These are phyloP conservation scores for Epicoccum sorghinum DNA, from an alignment of 2,329 filamentous ascomycete species.

Conservation along the genomic window DNA sequence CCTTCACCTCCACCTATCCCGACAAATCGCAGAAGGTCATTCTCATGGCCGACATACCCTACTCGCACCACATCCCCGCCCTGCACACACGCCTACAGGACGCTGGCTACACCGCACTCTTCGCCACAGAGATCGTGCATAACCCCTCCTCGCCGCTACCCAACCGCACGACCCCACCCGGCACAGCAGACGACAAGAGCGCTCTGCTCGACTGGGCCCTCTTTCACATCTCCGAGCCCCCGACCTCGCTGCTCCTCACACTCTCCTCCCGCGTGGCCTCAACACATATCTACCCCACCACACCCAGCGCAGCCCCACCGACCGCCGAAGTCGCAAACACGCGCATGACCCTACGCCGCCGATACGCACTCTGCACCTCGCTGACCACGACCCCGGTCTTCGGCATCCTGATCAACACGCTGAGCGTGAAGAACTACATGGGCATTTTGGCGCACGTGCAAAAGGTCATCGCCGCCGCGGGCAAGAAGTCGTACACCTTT, in stretches of 20 bases:
- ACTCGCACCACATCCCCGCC: constrained; percentile 72
- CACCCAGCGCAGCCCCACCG: constrained; percentile 28
- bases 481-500: constrained; percentile 95
- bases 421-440: constrained; percentile 90
- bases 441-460: constrained; percentile 77
- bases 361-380: constrained; percentile 84
- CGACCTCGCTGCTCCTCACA: constrained; percentile 82
- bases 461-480: constrained; percentile 73
- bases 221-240: constrained; percentile 84
- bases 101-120: constrained; percentile 72
- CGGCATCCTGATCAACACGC: constrained; percentile 93
- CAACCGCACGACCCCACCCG: constrained; percentile 73
- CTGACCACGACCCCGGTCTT: constrained; percentile 83
- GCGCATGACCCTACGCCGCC: constrained; percentile 71
- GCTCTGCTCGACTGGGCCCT: constrained; percentile 71
- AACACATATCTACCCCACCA: constrained; percentile 77
- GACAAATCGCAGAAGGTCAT: constrained; percentile 69
- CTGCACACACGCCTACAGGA: constrained; percentile 62
- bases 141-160: constrained; percentile 82
- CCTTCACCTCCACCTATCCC: constrained; percentile 73
- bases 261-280: constrained; percentile 81
- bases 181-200: constrained; percentile 49
- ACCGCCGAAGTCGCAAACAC: constrained; percentile 57
- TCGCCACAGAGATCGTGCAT: constrained; percentile 74
- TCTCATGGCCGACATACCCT: constrained; percentile 89